Evolutionary conservation across 345 rosid genomes (phyloP).

Genomic region (Rhodamnia rubescens): DNA sequence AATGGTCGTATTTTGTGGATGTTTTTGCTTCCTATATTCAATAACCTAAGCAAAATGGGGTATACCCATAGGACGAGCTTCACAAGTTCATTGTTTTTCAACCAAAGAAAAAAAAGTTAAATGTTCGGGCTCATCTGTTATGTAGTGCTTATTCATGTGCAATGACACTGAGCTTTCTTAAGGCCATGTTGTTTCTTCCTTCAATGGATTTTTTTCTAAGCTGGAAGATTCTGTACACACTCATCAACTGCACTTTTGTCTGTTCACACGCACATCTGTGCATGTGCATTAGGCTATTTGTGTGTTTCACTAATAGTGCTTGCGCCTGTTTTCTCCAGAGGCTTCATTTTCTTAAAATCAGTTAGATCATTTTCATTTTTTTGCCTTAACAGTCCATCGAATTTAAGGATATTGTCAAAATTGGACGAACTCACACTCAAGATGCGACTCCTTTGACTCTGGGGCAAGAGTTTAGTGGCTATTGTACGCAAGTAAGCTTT

Average conservation of each 20-base stretch:
- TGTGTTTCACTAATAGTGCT: neutral
- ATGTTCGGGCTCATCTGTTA: neutral
- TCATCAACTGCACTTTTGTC: neutral
- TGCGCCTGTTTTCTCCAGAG: neutral
- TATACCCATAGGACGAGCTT: neutral
- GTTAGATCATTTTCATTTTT: neutral
- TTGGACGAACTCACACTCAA: slow-evolving; percentile 95
- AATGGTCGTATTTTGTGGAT: neutral
- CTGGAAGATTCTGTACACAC: neutral
- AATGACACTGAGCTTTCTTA: neutral
- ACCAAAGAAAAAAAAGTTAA: neutral
- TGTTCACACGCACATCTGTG: neutral
- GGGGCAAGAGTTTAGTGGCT: slow-evolving; percentile 98
- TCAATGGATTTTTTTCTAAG: neutral
- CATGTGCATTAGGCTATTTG: neutral
- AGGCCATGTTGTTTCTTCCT: neutral
- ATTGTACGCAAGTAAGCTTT: slow-evolving; percentile 66
- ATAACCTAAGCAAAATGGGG: neutral
- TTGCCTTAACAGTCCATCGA: slow-evolving; percentile 43
- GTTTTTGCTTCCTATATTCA: neutral
- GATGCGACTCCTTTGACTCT: slow-evolving; percentile 98
- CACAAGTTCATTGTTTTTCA: neutral
- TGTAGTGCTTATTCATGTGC: neutral
- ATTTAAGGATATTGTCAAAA: slow-evolving; percentile 84
- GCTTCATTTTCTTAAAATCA: neutral